These are phyloP conservation scores for Penicillium fuscoglaucum DNA, from an alignment of 2,329 filamentous ascomycete species.

Conservation along the genomic window DNA sequence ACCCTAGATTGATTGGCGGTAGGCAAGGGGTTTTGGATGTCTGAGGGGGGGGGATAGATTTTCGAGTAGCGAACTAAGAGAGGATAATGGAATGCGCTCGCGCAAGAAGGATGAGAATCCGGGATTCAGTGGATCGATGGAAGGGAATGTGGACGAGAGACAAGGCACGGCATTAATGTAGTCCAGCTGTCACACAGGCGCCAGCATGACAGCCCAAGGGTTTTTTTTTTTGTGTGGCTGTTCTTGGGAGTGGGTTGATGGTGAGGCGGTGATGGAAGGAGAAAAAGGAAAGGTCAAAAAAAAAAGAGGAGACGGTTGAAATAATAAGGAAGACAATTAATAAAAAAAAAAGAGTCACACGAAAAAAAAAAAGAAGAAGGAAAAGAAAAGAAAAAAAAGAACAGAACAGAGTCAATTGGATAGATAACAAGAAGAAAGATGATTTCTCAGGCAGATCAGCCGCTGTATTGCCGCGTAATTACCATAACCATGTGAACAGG, in stretches of 20 bases:
- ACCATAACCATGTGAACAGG: constrained; percentile 14
- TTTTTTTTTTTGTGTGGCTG: constrained; percentile 6
- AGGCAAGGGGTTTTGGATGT: constrained; percentile 18
- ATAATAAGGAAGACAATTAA: constrained; percentile 3
- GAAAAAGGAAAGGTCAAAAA: constrained; percentile 11
- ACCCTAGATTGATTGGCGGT: constrained; percentile 30
- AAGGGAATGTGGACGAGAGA: constrained; percentile 40
- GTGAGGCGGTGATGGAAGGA: constrained; percentile 3
- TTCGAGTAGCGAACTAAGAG: constrained; percentile 6
- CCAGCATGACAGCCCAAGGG: constrained; percentile 35
- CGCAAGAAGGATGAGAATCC: constrained; percentile 30
- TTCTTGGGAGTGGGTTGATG: background rate
- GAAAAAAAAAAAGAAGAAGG: constrained; percentile 6
- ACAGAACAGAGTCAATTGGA: constrained; percentile 9
- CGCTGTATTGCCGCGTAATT: constrained; percentile 18
- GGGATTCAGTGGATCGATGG: constrained; percentile 36
- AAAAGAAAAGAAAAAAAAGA: constrained; percentile 12
- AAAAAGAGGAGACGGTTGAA: constrained; percentile 1
- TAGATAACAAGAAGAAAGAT: constrained; percentile 20
- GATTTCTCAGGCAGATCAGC: constrained; percentile 19
- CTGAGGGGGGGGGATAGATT: constrained; percentile 5
- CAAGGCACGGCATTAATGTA: constrained; percentile 39
- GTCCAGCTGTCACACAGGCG: constrained; percentile 41
- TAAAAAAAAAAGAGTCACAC: constrained; percentile 2
- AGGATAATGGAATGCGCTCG: constrained; percentile 36